Percentiles rank a stretch among this genome's conserved stretches.
Evolutionary conservation across 179 eudicot species (phyloP).

Genomic region (Beta lomatogona): DNA sequence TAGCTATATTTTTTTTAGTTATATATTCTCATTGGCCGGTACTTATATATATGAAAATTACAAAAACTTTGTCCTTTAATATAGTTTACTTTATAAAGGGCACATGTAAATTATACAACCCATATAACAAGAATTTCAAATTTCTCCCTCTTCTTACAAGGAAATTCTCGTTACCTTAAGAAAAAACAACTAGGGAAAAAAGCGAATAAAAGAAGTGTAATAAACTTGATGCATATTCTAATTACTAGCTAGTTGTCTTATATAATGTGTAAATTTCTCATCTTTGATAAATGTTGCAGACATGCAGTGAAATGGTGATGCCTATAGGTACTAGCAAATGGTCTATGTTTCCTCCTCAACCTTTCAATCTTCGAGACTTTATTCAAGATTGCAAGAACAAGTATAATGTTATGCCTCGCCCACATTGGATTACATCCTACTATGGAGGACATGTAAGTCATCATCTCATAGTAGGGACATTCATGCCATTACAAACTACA

Average conservation of each 20-base stretch:
- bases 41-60: no score
- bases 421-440: conserved; percentile 56
- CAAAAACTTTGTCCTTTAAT: no score
- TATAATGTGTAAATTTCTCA: neutral
- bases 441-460: conserved; percentile 53
- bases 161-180: no score
- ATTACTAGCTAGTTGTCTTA: neutral
- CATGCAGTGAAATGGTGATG: conserved; percentile 28
- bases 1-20: no score
- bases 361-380: neutral
- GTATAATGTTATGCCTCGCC: conserved; percentile 50
- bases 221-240: no score
- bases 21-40: no score
- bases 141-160: no score
- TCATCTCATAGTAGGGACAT: neutral
- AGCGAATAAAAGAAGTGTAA: no score
- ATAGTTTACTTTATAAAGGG: no score
- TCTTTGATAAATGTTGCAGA: neutral
- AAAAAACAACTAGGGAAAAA: no score
- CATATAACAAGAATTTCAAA: no score
- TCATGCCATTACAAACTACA: neutral
- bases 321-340: conserved; percentile 13
- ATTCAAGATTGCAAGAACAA: conserved; percentile 19
- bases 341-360: conserved; percentile 17
- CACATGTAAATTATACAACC: no score